Conservation (phyloP, 441 rosid species). For the Theobroma grandiflorum region DNA sequence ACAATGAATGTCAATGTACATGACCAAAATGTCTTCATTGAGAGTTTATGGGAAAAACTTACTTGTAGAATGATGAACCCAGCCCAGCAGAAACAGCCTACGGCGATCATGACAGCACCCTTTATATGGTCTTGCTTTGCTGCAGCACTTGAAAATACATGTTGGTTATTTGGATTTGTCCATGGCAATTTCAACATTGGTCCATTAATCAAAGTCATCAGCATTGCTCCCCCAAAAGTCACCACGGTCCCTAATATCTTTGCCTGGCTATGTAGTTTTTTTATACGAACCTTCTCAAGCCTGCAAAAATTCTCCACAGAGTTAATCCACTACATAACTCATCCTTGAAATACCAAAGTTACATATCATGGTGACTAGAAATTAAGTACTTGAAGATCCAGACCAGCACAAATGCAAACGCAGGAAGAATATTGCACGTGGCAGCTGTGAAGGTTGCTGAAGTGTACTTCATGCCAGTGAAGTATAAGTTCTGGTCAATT, state of each 20-base stretch:
- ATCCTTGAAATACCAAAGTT: neutral
- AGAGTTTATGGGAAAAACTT: neutral
- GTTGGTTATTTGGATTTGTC: slow-evolving; percentile 37
- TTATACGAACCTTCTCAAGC: slow-evolving; percentile 62
- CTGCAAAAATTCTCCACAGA: slow-evolving; percentile 27
- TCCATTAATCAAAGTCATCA: slow-evolving; percentile 68
- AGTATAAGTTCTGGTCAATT: slow-evolving; percentile 68
- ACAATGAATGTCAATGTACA: neutral
- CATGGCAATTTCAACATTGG: slow-evolving; percentile 62
- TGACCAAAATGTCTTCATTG: neutral
- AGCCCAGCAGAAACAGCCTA: slow-evolving; percentile 51
- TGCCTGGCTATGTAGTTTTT: slow-evolving; percentile 58
- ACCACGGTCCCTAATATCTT: slow-evolving; percentile 68
- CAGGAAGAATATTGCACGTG: slow-evolving; percentile 69
- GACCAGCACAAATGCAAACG: slow-evolving; percentile 71
- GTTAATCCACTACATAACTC: neutral
- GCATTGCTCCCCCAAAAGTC: slow-evolving; percentile 72
- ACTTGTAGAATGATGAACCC: slow-evolving; percentile 51
- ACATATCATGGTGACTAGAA: neutral
- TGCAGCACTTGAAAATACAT: slow-evolving; percentile 16
- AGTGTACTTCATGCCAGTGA: slow-evolving; percentile 70
- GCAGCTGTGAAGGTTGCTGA: slow-evolving; percentile 76
- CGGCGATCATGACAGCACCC: slow-evolving; percentile 45
- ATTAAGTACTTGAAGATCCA: slow-evolving; percentile 56
- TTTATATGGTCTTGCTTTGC: slow-evolving; percentile 34